Evolutionary conservation across 495 filamentous ascomycete species (phyloP), one percentile per base, ranked within the genome.

Genomic region (Echria macrotheca): DNA sequence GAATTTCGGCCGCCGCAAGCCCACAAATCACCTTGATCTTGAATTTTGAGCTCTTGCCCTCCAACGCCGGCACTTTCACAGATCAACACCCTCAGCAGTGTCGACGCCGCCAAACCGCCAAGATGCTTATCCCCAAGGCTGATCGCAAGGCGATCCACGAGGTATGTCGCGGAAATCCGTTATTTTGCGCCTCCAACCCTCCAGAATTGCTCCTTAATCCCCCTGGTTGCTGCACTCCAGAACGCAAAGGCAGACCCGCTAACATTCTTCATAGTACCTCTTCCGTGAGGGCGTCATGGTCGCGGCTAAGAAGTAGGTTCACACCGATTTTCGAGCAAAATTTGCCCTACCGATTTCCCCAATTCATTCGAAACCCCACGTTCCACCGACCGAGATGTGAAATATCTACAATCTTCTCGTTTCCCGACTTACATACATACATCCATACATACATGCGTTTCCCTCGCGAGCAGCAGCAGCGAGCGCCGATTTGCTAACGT

Each of bases 81-180:
- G 56, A 65, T 59, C 69, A 69, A 66, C 68, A 65, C 67, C 70
- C 61, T 65, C 61, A 63, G 65, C 66, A 65, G 61, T 63, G 60
- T 61, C 63, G 56, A 60, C 59, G 72, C 55, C 57, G 55, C 44
- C 54, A 18, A 70, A 76, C 71, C 76, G 74, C 67, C 73, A 81
- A 79, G 69, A 81, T 82, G 91, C 85, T 98, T 81, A 98, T 98
- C 77, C 93, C 93, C 67, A 97, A 97, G 83, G 84, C 86, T 71
- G 93, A 98, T 78, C 90, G 93, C 77, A 97, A 97, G 86, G 91
- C 93, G 84, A 96, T 98, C 79, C 94, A 98, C 79, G 89, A 76
- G 70, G 71, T 74, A 69, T 54, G 69, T 40, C 29, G 35, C 22
- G 17, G 38, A 41, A 6, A 19, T 26, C 3, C 31, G 12, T 22